Base-by-base conservation (phyloP, 2,329 filamentous ascomycete genomes). In the Cytospora chrysosperma region DNA sequence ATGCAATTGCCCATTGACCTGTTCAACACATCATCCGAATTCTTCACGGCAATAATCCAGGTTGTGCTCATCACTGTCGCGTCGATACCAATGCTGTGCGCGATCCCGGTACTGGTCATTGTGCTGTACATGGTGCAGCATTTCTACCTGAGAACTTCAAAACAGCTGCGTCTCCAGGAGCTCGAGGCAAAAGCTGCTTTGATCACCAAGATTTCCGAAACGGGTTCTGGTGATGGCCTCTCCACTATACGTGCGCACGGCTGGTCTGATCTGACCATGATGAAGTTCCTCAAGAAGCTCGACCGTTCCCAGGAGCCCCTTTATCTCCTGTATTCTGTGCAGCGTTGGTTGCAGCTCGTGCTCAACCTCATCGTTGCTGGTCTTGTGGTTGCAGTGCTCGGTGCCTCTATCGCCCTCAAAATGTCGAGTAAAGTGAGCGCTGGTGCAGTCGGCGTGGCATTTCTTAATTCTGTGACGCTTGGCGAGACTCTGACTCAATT, bases 291-390 rank as follows among this genome's bases (percentile, higher is more conserved):
- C 6, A 10, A 21, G 5, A 30, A 40, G 19, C 17, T 57, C 3
- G 78, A 34, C 12, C 70, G 69, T 12, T 82, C 79, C 0, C 82
- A 84, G 61, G 74, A 76, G 47, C 81, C 82, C 0, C 80, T 80
- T 51, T 84, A 84, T 64, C 73, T 81, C 3, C 75, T 83, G 59
- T 79, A 77, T 63, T 76, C 76, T 30, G 76, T 83, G 9, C 82
- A 84, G 67, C 72, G 79, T 47, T 84, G 81, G 81, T 72, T 83
- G 1, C 76, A 75, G 0, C 67, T 84, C 1, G 79, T 81, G 0
- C 68, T 34, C 30, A 34, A 34, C 12, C 30, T 34, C 6, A 10
- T 34, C 30, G 30, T 34, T 13, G 30, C 30, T 9, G 30, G 30
- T 6, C 30, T 34, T 13, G 10, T 34, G 2, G 30, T 34, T 10